These are phyloP conservation scores for Lathyrus sativus DNA, from an alignment of 306 rosid species.

Conservation along the genomic window DNA sequence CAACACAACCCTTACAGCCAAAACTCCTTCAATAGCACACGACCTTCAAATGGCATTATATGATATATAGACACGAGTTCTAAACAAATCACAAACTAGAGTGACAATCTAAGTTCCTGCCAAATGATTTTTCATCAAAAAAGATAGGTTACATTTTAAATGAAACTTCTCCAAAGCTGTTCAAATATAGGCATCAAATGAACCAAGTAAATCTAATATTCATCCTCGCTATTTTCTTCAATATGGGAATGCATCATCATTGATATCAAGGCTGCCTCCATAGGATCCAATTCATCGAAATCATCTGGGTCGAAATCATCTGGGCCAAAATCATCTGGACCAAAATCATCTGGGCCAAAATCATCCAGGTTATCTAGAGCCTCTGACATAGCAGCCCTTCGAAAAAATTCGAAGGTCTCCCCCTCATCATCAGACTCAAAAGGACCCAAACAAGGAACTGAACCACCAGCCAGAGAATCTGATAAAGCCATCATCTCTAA, in stretches of 20 bases:
- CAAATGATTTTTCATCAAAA: slow-evolving; percentile 19
- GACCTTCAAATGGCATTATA: slow-evolving; percentile 35
- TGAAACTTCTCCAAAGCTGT: slow-evolving; percentile 24
- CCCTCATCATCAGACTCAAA: slow-evolving; percentile 44
- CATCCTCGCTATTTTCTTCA: background rate
- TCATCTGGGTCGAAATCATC: slow-evolving; percentile 42
- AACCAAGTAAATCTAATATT: slow-evolving; percentile 30
- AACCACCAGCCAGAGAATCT: slow-evolving; percentile 35
- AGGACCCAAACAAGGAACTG: slow-evolving; percentile 38
- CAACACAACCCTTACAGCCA: slow-evolving; percentile 21
- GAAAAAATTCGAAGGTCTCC: slow-evolving; percentile 13
- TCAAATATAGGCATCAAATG: slow-evolving; percentile 1
- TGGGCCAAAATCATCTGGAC: background rate
- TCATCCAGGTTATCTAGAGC: slow-evolving; percentile 17
- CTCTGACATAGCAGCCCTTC: slow-evolving; percentile 42
- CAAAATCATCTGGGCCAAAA: slow-evolving; percentile 3
- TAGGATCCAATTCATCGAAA: slow-evolving; percentile 36
- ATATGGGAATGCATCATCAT: slow-evolving; percentile 47
- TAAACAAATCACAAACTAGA: slow-evolving; percentile 21
- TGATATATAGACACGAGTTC: background rate
- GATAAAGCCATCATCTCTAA: slow-evolving; percentile 41
- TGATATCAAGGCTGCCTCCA: slow-evolving; percentile 43
- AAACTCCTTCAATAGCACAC: slow-evolving; percentile 20
- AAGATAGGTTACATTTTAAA: slow-evolving; percentile 27
- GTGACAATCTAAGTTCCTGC: slow-evolving; percentile 18